Percentiles rank a stretch among this genome's conserved stretches.
Conservation (phyloP, 345 rosid genomes). For the Garcia nutans region DNA sequence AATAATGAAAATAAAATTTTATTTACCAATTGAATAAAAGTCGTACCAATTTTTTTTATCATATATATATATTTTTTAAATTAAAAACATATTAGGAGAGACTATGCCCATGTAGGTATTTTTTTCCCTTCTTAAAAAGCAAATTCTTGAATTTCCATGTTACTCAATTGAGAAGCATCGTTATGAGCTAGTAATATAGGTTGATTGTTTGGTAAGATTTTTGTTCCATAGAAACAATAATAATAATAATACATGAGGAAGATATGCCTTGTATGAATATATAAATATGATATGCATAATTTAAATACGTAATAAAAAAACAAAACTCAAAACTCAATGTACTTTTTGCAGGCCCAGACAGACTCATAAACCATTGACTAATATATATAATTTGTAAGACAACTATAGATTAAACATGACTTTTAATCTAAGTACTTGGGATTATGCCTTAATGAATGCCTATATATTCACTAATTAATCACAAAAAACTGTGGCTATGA, state of each 20-base stretch:
- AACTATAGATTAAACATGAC: constrained; percentile 11
- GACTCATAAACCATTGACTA: neutral
- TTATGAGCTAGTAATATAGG: neutral
- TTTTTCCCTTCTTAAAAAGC: too few relatives aligned
- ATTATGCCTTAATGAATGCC: constrained; percentile 7
- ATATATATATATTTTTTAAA: too few relatives aligned
- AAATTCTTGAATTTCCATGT: neutral
- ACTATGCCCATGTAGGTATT: too few relatives aligned
- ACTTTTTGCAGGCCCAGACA: neutral
- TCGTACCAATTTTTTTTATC: too few relatives aligned
- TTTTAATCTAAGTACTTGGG: constrained; percentile 19
- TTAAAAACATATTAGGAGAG: too few relatives aligned
- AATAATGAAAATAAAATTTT: too few relatives aligned
- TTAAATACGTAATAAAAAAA: neutral
- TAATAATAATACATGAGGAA: neutral
- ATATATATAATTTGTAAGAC: constrained; percentile 2
- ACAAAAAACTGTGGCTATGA: neutral
- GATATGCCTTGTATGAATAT: neutral
- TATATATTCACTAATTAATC: neutral
- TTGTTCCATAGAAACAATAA: neutral
- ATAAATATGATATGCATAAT: neutral
- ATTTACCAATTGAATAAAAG: too few relatives aligned
- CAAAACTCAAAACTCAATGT: neutral
- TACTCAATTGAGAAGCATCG: neutral
- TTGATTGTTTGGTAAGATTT: neutral